A percentile compares a stretch with the other conserved stretches of the same genome.
These are phyloP conservation scores for Trichosporon asahii DNA, from an alignment of 1,284 basidiomycete species.

Conservation along the genomic window DNA sequence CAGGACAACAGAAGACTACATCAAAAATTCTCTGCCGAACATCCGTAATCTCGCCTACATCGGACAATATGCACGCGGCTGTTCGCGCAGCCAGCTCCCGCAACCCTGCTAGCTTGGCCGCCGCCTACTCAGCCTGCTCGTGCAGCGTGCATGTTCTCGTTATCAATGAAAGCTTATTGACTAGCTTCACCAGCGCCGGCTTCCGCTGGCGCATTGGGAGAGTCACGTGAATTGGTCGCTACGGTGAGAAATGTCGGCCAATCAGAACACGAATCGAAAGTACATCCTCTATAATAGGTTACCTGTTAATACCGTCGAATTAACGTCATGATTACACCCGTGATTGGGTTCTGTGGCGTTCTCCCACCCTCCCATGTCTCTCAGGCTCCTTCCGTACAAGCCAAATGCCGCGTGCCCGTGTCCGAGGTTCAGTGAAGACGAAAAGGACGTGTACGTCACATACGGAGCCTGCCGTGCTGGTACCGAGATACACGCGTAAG, in stretches of 20 bases:
- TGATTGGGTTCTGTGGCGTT: neutral
- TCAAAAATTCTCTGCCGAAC: neutral
- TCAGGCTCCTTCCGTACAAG: neutral
- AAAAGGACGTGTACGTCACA: neutral
- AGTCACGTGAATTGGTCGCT: too few species aligned
- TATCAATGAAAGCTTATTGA: neutral
- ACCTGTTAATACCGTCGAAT: neutral
- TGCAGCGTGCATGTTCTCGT: neutral
- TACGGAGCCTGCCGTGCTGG: neutral
- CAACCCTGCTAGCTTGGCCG: neutral
- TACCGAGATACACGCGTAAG: neutral
- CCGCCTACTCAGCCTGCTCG: neutral
- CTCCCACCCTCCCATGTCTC: neutral
- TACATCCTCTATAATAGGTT: too few species aligned
- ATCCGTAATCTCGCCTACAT: neutral
- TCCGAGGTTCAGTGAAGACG: neutral
- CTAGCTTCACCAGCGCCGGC: too few species aligned
- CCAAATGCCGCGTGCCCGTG: neutral
- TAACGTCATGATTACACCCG: neutral
- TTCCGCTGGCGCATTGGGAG: too few species aligned
- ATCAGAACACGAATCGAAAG: too few species aligned
- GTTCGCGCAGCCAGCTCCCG: neutral
- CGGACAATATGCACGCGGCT: neutral
- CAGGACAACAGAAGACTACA: neutral
- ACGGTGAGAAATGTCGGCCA: too few species aligned